Evolutionary conservation across 2,329 filamentous ascomycete species (phyloP).

Genomic region (Metarhizium guizhouense): DNA sequence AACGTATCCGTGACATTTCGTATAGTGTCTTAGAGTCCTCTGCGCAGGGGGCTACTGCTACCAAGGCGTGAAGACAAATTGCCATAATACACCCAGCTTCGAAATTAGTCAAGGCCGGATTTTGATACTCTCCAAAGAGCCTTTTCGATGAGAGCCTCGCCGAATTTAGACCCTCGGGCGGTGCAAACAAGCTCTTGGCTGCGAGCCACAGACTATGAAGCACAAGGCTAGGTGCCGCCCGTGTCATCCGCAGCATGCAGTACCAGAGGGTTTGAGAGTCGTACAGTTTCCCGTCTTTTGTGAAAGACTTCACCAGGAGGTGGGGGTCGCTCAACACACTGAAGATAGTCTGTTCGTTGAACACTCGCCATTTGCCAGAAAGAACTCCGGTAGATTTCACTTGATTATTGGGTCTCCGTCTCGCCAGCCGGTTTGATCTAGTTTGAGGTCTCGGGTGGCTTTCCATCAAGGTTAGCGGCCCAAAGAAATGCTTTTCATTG

Average conservation of each 20-base stretch:
- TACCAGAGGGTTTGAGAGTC: conserved; percentile 57
- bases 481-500: conserved; percentile 38
- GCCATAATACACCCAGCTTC: conserved; percentile 47
- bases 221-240: conserved; percentile 47
- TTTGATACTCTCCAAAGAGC: conserved; percentile 2
- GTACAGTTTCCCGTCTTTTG: conserved; percentile 39
- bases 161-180: conserved; percentile 36
- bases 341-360: conserved; percentile 57
- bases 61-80: conserved; percentile 53
- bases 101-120: conserved; percentile 24
- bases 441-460: conserved; percentile 9
- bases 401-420: conserved; percentile 2
- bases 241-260: conserved; percentile 50
- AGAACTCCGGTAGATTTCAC: conserved; percentile 5
- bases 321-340: conserved; percentile 51
- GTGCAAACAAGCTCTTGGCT: conserved; percentile 47
- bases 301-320: conserved; percentile 48
- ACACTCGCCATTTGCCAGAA: conserved; percentile 45
- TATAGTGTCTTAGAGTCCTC: conserved; percentile 38
- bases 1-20: conserved; percentile 52
- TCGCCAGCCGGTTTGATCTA: conserved; percentile 4
- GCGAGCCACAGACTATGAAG: conserved; percentile 58
- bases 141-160: conserved; percentile 21
- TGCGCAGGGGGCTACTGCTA: conserved; percentile 47
- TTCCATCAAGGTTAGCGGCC: conserved; percentile 18